Evolutionary conservation across 2,329 filamentous ascomycete genomes (phyloP), one percentile per base, ranked within the genome.

Genomic region (Cladosporium sp.): DNA sequence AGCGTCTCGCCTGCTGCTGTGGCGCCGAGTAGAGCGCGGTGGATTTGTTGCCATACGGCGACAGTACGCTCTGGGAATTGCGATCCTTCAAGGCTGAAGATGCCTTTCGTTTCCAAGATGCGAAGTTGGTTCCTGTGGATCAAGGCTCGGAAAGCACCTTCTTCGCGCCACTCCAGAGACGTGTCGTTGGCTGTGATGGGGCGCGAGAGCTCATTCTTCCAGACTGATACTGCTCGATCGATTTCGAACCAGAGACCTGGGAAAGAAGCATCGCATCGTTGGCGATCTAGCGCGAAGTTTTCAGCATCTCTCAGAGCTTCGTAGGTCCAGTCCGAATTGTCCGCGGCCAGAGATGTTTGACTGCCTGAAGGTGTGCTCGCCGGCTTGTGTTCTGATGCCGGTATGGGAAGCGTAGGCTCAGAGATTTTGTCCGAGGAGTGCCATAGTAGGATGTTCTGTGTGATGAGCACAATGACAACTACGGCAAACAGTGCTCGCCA

Each of bases 1-100:
- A 78, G 65, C 18, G 52, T 59, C 9, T 52, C 55, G 11, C 67
- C 60, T 12, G 70, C 67, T 15, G 57, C 52, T 15, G 67, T 64
- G 7, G 78, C 61, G 27, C 45, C 45, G n/a, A 48, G 36, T 13
- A 48, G 29, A 3, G 75, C 73, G n/a, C 73, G 72, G 50, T 77
- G 65, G n/a, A 78, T 62, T 5, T 73, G 66, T 50, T 72, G 66
- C 11, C 77, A 61, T 0, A 71, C 72, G 3, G 72, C 72, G 20
- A 63, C 20, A 3, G 55, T 48, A 13, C 61, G 53, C 13, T 55
- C 45, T 3, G 56, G 52, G 32, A 59, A 57, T 16, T 48, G 45
- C 25, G 45, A 48, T 8, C 29, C 45, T 33, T 56, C 59, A 36
- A 56, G 61, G 39, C 61, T 58, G 2, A 58, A 60, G 30, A 60